A percentile compares a stretch with the other conserved stretches of the same genome.
Evolutionary conservation across 2,329 filamentous ascomycete genomes (phyloP).

Genomic region (Stagonosporopsis tanaceti): DNA sequence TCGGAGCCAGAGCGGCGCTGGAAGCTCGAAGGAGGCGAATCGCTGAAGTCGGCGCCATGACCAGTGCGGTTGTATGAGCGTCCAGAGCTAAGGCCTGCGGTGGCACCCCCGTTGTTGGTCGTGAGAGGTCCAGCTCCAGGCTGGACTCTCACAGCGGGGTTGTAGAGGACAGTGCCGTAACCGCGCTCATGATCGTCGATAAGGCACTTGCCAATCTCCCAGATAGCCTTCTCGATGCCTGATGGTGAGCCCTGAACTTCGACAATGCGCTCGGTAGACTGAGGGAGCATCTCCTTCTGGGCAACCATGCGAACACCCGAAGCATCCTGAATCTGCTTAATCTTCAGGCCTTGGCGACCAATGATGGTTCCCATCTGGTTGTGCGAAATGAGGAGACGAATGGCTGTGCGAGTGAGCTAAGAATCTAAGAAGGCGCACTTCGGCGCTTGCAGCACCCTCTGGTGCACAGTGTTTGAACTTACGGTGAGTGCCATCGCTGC

Average conservation of each 20-base stretch:
- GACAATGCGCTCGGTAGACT: constrained; percentile 97
- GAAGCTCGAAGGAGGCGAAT: constrained; percentile 68
- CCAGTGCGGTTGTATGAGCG: constrained; percentile 87
- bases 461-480: constrained; percentile 54
- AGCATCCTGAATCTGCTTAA: constrained; percentile 98
- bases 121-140: constrained; percentile 62
- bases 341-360: constrained; percentile 93
- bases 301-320: constrained; percentile 99
- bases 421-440: background rate
- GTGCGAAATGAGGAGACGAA: constrained; percentile 98
- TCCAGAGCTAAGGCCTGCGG: constrained; percentile 62
- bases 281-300: constrained; percentile 99
- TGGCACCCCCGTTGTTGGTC: constrained; percentile 60
- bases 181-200: constrained; percentile 98
- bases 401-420: constrained; percentile 65
- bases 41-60: constrained; percentile 97
- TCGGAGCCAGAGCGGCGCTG: constrained; percentile 86
- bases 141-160: constrained; percentile 90
- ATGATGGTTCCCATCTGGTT: constrained; percentile 99
- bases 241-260: constrained; percentile 95
- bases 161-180: constrained; percentile 96
- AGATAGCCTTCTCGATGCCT: constrained; percentile 93
- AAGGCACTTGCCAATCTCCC: constrained; percentile 99
- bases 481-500: constrained; percentile 92
- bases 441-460: background rate